Evolutionary conservation across 2,329 filamentous ascomycete species (phyloP), one percentile per base, ranked within the genome.

Genomic region (Didymella glomerata): DNA sequence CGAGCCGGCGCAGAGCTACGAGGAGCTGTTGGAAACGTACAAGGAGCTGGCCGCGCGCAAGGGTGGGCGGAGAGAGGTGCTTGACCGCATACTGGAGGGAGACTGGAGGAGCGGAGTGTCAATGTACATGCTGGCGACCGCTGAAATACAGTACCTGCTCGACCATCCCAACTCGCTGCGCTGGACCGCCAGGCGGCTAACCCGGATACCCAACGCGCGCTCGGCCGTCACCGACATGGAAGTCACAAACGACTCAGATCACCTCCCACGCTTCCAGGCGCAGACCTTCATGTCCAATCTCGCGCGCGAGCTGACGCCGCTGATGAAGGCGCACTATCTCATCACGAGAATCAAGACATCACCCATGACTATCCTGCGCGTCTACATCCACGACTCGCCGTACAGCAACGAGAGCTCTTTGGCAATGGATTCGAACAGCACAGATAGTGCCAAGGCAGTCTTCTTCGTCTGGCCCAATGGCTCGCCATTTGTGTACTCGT

Each of bases 291-390:
- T 96, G 36, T 86, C 86, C 64, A 90, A 89, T 65, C 85, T 97
- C 2, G 90, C 93, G 66, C 82, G 83, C 40, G 88, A 93, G 70
- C 84, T 93, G 18, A 82, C 91, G 1, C 90, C 92, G 1, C 85
- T 95, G 58, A 86, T 93, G 67, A 96, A 95, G 76, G 90, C 90
- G 5, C 91, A 96, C 76, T 95, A 92, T 75, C 89, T 91, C 67
- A 86, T 95, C 60, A 88, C 90, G 65, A 86, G 89, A n/a, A 89
- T 90, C 52, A 82, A 85, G 52, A 82, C 83, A 1, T 81, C 90
- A n/a, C 86, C 90, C 0, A 80, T 95, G 4, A 84, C 91, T 1
- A 82, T 95, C 25, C 79, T 96, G n/a, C 87, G 92, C 49, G 88
- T 96, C 45, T 90, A 92, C 69, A 86, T 93, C 58, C 81, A 92